Base-by-base conservation (phyloP, 768 basidiomycete species). In the Punctularia strigosozonata region DNA sequence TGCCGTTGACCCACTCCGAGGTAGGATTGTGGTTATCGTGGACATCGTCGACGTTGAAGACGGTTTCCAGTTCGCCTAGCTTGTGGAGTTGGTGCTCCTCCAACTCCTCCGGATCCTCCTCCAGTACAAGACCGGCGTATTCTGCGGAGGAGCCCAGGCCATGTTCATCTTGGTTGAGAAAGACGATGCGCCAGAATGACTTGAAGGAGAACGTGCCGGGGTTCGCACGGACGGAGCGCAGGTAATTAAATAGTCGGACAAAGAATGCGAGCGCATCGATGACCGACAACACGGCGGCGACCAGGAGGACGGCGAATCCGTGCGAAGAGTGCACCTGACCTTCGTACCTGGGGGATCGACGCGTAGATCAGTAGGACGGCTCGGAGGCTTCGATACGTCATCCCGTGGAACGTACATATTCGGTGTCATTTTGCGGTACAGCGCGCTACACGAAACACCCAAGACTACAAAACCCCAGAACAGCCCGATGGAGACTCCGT, bases 341-440 rank as follows among this genome's bases (percentile, higher is more conserved):
- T 61, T 78, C 60, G 50, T 86, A 86, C 81, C 83, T 86, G 51
- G 31, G 40, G 36, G n/a, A n/a, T n/a, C n/a, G n/a, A n/a, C n/a
- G n/a, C n/a, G n/a, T n/a, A n/a, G n/a, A n/a, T n/a, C n/a, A n/a
- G n/a, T n/a, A 34, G 33, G 33, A 30, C 28, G 10, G 33, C 10
- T 34, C 7, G 33, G 33, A 30, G 10, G 33, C 20, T 34, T 8
- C 8, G 19, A 19, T 34, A 8, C 12, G 49, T 61, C 4, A 12
- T 8, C 45, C 40, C 10, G 20, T 20, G 28, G 31, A n/a, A 66
- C 80, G 51, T 58, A 91, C 81, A 90, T 77, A 57, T 92, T 69
- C 3, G 87, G 86, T 0, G 87, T 89, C 37, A 80, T 56, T 46
- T 85, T 85, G 31, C 66, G 66, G 58, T 97, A 95, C 18, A 85